Conservation (phyloP, 208 protist species). For the Trypanosoma melophagium region DNA sequence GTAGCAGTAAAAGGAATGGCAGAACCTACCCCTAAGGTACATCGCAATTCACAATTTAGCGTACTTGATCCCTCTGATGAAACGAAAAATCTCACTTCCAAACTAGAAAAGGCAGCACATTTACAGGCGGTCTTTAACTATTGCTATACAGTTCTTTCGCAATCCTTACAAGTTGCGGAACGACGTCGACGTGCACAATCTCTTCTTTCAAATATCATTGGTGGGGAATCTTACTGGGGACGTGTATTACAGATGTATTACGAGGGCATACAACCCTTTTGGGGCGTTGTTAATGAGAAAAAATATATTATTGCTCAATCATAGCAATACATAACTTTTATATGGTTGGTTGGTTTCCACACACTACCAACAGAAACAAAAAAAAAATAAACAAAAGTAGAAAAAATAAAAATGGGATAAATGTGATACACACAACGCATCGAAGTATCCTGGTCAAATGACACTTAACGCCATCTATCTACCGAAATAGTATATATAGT, state of each 20-base stretch:
- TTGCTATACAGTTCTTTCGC: constrained; percentile 43
- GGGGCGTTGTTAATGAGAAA: constrained; percentile 28
- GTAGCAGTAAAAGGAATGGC: constrained; percentile 30
- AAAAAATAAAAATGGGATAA: too few relatives aligned
- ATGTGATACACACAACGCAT: too few relatives aligned
- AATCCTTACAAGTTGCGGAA: constrained; percentile 33
- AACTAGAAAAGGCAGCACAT: constrained; percentile 32
- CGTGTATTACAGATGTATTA: constrained; percentile 43
- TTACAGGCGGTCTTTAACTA: constrained; percentile 56
- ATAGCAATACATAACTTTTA: too few relatives aligned
- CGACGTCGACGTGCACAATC: constrained; percentile 44
- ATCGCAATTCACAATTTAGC: constrained; percentile 37
- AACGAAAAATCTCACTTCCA: constrained; percentile 29
- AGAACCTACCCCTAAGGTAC: constrained; percentile 25
- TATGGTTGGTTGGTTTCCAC: too few relatives aligned
- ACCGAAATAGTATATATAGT: too few relatives aligned
- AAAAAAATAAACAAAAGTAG: too few relatives aligned
- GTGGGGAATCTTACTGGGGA: constrained; percentile 44
- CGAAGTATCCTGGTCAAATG: too few relatives aligned
- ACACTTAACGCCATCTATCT: too few relatives aligned
- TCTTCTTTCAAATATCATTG: constrained; percentile 45
- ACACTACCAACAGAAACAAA: too few relatives aligned
- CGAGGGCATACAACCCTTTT: constrained; percentile 37
- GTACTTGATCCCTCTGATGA: constrained; percentile 38
- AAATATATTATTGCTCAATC: constrained; percentile 26